phyloP scores from a whole-genome alignment of 495 filamentous ascomycete species.

The Aspergillus heteromorphus region DNA sequence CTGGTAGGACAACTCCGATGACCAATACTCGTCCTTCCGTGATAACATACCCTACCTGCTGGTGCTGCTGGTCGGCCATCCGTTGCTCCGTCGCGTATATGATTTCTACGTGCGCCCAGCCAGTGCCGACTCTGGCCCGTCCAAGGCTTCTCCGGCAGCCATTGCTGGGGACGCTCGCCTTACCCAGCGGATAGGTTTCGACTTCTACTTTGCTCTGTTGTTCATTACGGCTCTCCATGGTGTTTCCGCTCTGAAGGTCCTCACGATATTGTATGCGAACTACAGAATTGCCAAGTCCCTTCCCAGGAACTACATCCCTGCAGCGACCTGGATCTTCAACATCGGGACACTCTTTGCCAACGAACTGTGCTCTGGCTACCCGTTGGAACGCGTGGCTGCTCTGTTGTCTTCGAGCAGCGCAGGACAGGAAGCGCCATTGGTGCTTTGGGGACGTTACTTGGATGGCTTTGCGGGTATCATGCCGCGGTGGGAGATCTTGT shows the following conservation, averaged over 20 bases:
- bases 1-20: conserved; percentile 77
- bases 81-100: conserved; percentile 67
- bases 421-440: conserved; percentile 32
- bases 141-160: conserved; percentile 19
- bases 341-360: conserved; percentile 82
- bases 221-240: conserved; percentile 81
- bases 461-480: conserved; percentile 78
- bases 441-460: conserved; percentile 58
- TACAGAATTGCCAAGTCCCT: conserved; percentile 68
- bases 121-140: conserved; percentile 2
- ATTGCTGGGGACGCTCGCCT: conserved; percentile 59
- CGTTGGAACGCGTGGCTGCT: conserved; percentile 54
- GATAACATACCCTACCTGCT: conserved; percentile 78
- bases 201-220: conserved; percentile 73
- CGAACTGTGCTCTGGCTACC: conserved; percentile 76
- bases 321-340: conserved; percentile 91
- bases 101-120: conserved; percentile 34
- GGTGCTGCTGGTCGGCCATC: conserved; percentile 66
- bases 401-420: conserved; percentile 39
- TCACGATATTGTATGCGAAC: conserved; percentile 75
- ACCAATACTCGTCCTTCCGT: conserved; percentile 83
- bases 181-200: conserved; percentile 74
- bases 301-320: conserved; percentile 61
- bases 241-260: conserved; percentile 74
- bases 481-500: conserved; percentile 87